phyloP scores from a whole-genome alignment of 352 stramenopile species.

The Phytophthora crassamura region DNA sequence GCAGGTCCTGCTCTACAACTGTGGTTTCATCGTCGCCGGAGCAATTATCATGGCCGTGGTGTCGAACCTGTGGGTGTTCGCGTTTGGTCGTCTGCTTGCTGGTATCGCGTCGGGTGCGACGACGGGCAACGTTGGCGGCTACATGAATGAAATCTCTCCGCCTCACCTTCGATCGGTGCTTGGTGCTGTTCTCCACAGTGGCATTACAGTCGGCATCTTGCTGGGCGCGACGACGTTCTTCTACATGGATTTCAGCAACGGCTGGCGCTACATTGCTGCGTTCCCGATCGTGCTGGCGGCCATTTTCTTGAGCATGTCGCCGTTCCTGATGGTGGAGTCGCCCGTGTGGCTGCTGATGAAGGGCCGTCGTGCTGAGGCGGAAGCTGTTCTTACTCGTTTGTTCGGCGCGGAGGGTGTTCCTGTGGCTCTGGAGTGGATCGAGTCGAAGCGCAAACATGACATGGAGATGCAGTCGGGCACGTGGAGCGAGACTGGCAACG shows the following conservation, averaged over 20 bases:
- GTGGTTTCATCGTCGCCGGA: slow-evolving; percentile 49
- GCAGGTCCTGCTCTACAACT: slow-evolving; percentile 50
- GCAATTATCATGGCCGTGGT: slow-evolving; percentile 38
- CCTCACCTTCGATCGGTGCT: slow-evolving; percentile 48
- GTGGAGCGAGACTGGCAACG: slow-evolving; percentile 34
- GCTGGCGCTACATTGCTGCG: slow-evolving; percentile 66
- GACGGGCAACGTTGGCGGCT: slow-evolving; percentile 48
- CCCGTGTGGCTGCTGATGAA: slow-evolving; percentile 58
- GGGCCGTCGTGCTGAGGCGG: slow-evolving; percentile 37
- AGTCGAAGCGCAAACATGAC: slow-evolving; percentile 45
- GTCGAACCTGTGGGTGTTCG: slow-evolving; percentile 46
- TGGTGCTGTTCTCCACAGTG: slow-evolving; percentile 44
- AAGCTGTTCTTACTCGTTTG: slow-evolving; percentile 39
- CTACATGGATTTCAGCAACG: slow-evolving; percentile 54
- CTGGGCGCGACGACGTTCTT: slow-evolving; percentile 59
- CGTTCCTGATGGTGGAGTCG: slow-evolving; percentile 59
- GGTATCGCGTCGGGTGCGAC: slow-evolving; percentile 59
- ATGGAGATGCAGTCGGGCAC: slow-evolving; percentile 40
- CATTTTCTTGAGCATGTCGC: slow-evolving; percentile 52
- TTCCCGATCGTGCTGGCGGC: slow-evolving; percentile 61
- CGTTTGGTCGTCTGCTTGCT: slow-evolving; percentile 52
- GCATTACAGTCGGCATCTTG: slow-evolving; percentile 51
- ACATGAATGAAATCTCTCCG: slow-evolving; percentile 59
- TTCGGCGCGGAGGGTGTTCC: slow-evolving; percentile 49
- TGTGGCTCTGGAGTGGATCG: slow-evolving; percentile 45